A percentile compares a stretch with the other conserved stretches of the same genome.
These are phyloP conservation scores for Raphanus sativus DNA, from an alignment of 345 rosid genomes.

Conservation along the genomic window DNA sequence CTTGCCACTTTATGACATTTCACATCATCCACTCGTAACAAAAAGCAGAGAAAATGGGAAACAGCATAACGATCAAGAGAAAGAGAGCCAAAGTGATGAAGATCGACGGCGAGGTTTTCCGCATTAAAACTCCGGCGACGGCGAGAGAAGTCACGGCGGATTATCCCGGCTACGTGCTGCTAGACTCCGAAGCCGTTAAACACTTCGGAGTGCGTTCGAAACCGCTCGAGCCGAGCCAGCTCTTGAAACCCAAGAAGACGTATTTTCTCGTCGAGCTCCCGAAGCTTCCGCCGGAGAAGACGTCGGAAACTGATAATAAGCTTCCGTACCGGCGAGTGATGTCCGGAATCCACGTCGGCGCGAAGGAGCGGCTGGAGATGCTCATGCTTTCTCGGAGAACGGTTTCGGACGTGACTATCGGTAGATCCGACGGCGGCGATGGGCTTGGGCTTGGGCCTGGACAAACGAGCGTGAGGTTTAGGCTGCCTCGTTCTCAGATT, in stretches of 20 bases:
- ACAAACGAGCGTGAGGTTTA: slow-evolving; percentile 60
- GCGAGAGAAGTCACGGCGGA: slow-evolving; percentile 61
- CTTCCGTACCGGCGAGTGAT: slow-evolving; percentile 61
- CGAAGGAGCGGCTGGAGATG: slow-evolving; percentile 82
- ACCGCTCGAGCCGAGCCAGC: slow-evolving; percentile 64
- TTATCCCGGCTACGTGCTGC: slow-evolving; percentile 71
- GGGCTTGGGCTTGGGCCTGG: slow-evolving; percentile 27
- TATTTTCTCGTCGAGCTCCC: slow-evolving; percentile 89
- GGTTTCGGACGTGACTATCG: slow-evolving; percentile 57
- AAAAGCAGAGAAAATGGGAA: slow-evolving; percentile 58
- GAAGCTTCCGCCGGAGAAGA: slow-evolving; percentile 31
- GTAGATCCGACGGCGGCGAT: slow-evolving; percentile 25
- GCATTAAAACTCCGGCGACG: slow-evolving; percentile 61
- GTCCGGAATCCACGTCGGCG: slow-evolving; percentile 76
- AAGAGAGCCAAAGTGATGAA: slow-evolving; percentile 74
- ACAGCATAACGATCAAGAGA: slow-evolving; percentile 55
- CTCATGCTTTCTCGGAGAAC: slow-evolving; percentile 80
- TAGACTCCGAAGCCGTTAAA: slow-evolving; percentile 82
- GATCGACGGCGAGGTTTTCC: slow-evolving; percentile 76
- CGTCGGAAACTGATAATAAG: slow-evolving; percentile 24
- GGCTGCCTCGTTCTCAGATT: slow-evolving; percentile 65
- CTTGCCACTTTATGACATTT: background rate
- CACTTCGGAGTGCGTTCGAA: slow-evolving; percentile 75
- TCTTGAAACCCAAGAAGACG: slow-evolving; percentile 53
- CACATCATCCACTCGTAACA: slow-evolving; percentile 17